phyloP scores from a whole-genome alignment of 1,139 yeast species.

The Yamadazyma dushanensis region DNA sequence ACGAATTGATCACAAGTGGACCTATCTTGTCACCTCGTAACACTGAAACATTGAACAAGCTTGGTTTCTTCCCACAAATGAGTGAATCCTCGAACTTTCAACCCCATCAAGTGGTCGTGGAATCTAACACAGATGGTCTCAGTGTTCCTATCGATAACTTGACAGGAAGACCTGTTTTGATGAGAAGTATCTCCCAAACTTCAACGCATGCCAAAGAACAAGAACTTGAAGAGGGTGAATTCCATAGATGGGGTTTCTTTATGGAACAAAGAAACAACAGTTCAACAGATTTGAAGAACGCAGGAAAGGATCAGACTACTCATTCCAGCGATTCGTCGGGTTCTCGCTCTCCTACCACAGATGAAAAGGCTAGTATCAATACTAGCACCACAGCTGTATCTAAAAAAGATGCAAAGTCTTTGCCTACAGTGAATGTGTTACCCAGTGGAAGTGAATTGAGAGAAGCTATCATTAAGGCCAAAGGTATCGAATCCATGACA shows the following conservation, averaged over 20 bases:
- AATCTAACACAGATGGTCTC: constrained; percentile 54
- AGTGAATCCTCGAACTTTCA: constrained; percentile 33
- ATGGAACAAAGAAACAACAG: constrained; percentile 55
- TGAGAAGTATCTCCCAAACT: constrained; percentile 64
- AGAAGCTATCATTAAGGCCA: constrained; percentile 74
- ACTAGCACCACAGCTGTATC: constrained; percentile 1
- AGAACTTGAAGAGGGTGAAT: constrained; percentile 90
- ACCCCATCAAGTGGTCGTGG: constrained; percentile 72
- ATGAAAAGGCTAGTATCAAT: background rate
- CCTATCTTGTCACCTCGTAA: constrained; percentile 53
- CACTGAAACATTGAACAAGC: constrained; percentile 22
- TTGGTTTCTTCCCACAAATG: constrained; percentile 24
- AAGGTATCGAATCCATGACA: constrained; percentile 70
- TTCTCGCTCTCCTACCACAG: background rate
- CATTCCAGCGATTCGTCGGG: constrained; percentile 4
- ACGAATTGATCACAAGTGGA: constrained; percentile 53
- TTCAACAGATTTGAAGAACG: constrained; percentile 8
- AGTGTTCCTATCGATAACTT: constrained; percentile 60
- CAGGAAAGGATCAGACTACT: constrained; percentile 3
- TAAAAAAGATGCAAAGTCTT: constrained; percentile 18
- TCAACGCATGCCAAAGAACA: constrained; percentile 69
- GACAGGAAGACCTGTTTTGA: constrained; percentile 71
- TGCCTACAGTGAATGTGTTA: constrained; percentile 43
- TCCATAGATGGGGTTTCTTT: constrained; percentile 79
- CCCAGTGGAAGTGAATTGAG: constrained; percentile 78